Evolutionary conservation across 441 rosid genomes (phyloP), one percentile per base, ranked within the genome.

Genomic region (Syzygium syzygioides): DNA sequence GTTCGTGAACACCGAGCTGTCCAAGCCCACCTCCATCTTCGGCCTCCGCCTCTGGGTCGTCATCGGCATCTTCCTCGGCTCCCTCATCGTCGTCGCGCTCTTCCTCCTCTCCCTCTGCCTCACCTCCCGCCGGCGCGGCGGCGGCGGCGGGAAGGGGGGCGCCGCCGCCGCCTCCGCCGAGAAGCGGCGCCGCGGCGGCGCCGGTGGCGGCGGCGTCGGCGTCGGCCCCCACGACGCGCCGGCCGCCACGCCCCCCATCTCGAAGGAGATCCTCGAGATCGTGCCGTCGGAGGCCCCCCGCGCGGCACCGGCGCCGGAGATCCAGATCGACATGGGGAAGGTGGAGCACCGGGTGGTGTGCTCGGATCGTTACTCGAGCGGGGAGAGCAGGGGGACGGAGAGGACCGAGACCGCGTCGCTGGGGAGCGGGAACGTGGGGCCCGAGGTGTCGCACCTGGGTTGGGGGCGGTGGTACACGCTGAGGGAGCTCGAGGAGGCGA

Each of bases 381-480:
- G 97, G 60, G 98, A 95, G 93, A 96, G 98, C 85, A 93, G 95
- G 89, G 97, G 96, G 90, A 94, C 98, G n/a, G 95, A 89, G 28
- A 96, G 94, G 7, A 89, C 95, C 37, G 98, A 96, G 71, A 94
- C 98, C 86, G 95, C 96, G 34, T 97, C 98, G 83, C 93, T 94
- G 86, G 96, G 96, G 3, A 96, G 98, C 62, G 99, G 97, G 18
- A 93, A 91, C 71, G 94, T 92, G 68, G 99, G 98, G 83, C 99
- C 99, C 2, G 99, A 98, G 91, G 99, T 96, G 28, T 96, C 99
- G 85, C 99, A 97, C 94, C 95, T 97, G 7, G 99, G 99, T 50
- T 97, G 99, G 99, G 99, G 99, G 53, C 86, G 97, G 30, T 95
- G 99, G 99, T 97, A 96, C 86, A 98, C 98, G 79, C 91, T 96